Conservation (phyloP, 2,329 filamentous ascomycete species). For the Penicillium hesseltinei region DNA sequence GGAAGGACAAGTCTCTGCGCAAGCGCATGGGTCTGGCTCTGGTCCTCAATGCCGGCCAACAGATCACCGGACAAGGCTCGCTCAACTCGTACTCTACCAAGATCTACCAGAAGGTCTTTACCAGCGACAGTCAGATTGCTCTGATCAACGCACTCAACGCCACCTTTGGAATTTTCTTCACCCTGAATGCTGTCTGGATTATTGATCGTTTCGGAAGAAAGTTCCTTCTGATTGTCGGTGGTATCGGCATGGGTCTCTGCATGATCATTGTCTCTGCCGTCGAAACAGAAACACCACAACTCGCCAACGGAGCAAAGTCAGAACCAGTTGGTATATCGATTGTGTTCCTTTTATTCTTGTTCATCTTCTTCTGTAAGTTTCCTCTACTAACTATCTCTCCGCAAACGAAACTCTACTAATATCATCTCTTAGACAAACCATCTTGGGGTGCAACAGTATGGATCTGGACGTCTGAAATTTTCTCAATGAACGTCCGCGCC, state of each 20-base stretch:
- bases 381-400: constrained; percentile 2
- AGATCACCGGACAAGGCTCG: constrained; percentile 70
- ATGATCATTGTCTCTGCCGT: constrained; percentile 65
- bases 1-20: constrained; percentile 67
- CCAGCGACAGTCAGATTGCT: constrained; percentile 58
- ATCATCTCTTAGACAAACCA: constrained; percentile 55
- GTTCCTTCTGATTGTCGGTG: constrained; percentile 67
- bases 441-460: constrained; percentile 68
- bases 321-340: constrained; percentile 65
- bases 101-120: constrained; percentile 71
- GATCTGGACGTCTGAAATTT: constrained; percentile 70
- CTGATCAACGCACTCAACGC: constrained; percentile 74
- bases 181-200: constrained; percentile 70
- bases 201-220: constrained; percentile 70
- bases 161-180: constrained; percentile 70
- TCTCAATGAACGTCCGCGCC: constrained; percentile 69
- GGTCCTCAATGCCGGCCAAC: constrained; percentile 68
- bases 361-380: constrained; percentile 50
- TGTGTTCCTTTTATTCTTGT: constrained; percentile 65
- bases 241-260: constrained; percentile 65
- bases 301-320: constrained; percentile 52
- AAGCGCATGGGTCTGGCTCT: constrained; percentile 65
- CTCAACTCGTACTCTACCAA: constrained; percentile 72
- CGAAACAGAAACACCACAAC: constrained; percentile 57
- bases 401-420: constrained; percentile 24